Evolutionary conservation across 1,139 yeast species (phyloP).

Genomic region (Magnusiomyces tetraspermus): DNA sequence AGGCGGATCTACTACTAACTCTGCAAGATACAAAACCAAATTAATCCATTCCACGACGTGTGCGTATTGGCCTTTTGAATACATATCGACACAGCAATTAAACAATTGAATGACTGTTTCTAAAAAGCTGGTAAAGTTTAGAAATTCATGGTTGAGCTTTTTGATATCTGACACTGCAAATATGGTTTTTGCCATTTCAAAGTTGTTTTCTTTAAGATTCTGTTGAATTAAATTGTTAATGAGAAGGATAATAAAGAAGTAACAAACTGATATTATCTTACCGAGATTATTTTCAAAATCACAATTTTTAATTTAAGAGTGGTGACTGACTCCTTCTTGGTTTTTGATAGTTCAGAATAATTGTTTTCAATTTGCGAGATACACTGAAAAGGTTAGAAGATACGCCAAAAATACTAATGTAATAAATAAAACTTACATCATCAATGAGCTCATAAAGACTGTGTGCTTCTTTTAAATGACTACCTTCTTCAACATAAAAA

Average conservation of each 20-base stretch:
- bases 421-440: neutral
- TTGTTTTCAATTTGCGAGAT: neutral
- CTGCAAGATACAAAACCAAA: slow-evolving; percentile 5
- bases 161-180: neutral
- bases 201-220: slow-evolving; percentile 2
- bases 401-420: neutral
- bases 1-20: neutral
- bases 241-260: neutral
- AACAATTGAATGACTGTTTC: slow-evolving; percentile 10
- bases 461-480: slow-evolving; percentile 7
- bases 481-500: slow-evolving; percentile 6
- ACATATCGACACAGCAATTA: slow-evolving; percentile 14
- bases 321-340: neutral
- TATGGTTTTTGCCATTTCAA: slow-evolving; percentile 1
- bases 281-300: slow-evolving; percentile 9
- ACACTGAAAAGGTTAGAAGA: neutral
- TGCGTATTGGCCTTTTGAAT: slow-evolving; percentile 1
- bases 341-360: neutral
- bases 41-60: slow-evolving; percentile 11
- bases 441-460: slow-evolving; percentile 3
- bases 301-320: slow-evolving; percentile 5
- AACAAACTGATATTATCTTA: slow-evolving; percentile 1
- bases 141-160: neutral
- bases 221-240: neutral
- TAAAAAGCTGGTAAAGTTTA: neutral